phyloP scores from a whole-genome alignment of 208 protist species.

The Trypanosoma conorhini region DNA sequence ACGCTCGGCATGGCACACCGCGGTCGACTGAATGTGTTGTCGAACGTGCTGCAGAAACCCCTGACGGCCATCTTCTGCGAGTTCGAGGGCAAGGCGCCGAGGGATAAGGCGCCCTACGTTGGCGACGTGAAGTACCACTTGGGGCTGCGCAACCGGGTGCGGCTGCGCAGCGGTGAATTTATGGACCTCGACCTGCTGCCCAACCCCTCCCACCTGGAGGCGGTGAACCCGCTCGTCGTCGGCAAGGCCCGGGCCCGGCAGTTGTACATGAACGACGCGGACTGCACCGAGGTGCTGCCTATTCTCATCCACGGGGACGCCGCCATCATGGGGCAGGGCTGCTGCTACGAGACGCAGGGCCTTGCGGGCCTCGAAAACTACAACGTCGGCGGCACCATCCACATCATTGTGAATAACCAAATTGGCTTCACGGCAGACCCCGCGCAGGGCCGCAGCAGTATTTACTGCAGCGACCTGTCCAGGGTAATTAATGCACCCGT shows the following conservation, averaged over 20 bases:
- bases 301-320: conserved; percentile 98
- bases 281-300: conserved; percentile 69
- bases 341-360: conserved; percentile 98
- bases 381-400: conserved; percentile 97
- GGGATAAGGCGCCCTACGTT: conserved; percentile 38
- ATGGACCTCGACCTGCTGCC: conserved; percentile 96
- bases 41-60: conserved; percentile 96
- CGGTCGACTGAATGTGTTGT: conserved; percentile 97
- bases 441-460: conserved; percentile 85
- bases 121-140: conserved; percentile 99
- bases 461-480: conserved; percentile 97
- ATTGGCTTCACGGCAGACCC: conserved; percentile 98
- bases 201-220: conserved; percentile 99
- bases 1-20: conserved; percentile 99
- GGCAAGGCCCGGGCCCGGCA: conserved; percentile 97
- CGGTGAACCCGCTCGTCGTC: conserved; percentile 98
- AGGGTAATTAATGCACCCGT: conserved; percentile 96
- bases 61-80: conserved; percentile 87
- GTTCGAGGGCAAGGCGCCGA: conserved; percentile 76
- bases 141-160: conserved; percentile 77
- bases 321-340: conserved; percentile 96
- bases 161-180: conserved; percentile 67
- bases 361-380: conserved; percentile 95
- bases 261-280: conserved; percentile 71
- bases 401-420: conserved; percentile 99